A percentile compares a stretch with the other conserved stretches of the same genome.
These are phyloP conservation scores for Nannochloris sp. DNA, from an alignment of 139 green algal genomes.

Conservation along the genomic window DNA sequence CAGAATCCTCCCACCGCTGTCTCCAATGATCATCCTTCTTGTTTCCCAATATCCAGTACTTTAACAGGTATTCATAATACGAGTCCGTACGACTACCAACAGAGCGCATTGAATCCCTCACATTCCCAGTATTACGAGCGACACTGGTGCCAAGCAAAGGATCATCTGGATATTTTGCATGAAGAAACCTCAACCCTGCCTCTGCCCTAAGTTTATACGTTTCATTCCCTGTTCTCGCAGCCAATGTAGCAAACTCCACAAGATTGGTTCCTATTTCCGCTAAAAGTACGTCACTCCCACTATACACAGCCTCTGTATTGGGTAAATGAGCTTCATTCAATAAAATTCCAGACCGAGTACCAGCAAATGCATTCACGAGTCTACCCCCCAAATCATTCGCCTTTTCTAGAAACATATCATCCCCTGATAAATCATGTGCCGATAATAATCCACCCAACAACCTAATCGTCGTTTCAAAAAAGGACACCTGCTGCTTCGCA, in stretches of 20 bases:
- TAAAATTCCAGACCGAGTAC: constrained; percentile 36
- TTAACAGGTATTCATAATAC: constrained; percentile 78
- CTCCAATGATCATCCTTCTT: constrained; percentile 15
- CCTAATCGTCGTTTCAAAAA: constrained; percentile 28
- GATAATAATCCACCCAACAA: constrained; percentile 40
- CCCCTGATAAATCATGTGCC: constrained; percentile 51
- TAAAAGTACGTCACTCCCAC: constrained; percentile 7
- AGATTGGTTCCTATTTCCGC: constrained; percentile 46
- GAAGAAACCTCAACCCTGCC: constrained; percentile 16
- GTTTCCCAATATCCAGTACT: constrained; percentile 35
- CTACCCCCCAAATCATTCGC: constrained; percentile 35
- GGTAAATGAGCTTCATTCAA: constrained; percentile 26
- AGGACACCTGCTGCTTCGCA: background rate
- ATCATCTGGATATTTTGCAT: constrained; percentile 5
- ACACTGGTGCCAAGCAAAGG: constrained; percentile 3
- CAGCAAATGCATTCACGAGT: constrained; percentile 68
- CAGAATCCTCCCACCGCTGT: constrained; percentile 12
- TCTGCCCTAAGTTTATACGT: constrained; percentile 34
- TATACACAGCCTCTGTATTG: background rate
- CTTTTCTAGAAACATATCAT: constrained; percentile 30
- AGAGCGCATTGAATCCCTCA: background rate
- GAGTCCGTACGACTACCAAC: constrained; percentile 54
- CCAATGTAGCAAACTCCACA: constrained; percentile 72
- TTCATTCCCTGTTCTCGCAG: constrained; percentile 36
- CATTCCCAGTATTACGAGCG: background rate